Evolutionary conservation across 371 early-diverging fungal species (phyloP), one percentile per base, ranked within the genome.

Genomic region (Blakeslea trispora): DNA sequence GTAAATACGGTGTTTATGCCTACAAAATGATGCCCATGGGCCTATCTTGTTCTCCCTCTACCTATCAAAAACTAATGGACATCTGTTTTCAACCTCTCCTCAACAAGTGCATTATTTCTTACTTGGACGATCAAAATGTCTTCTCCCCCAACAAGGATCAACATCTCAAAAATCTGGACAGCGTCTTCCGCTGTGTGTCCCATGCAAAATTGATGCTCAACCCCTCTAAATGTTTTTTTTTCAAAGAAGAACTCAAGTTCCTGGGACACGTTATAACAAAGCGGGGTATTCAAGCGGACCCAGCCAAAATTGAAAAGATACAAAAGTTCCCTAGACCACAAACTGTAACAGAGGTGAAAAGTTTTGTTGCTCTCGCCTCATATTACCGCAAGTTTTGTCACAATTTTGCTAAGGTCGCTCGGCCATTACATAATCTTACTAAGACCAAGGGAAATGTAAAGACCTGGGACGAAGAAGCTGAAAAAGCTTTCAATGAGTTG

Each of bases 251-350:
- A n/a, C 21, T 50, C 0, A 37, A 40, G 6, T 50, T 50, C n/a
- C 40, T 50, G 10, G 51, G 51, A 21, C 40, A 50, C 8, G 40
- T 50, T 7, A 19, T 50, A 11, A 40, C 51, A 13, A 37, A 50
- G 3, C 6, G 35, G 4, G 50, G 39, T 5, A 11, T 50, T 18
- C 18, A 19, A 15, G 24, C 50, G 0, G 50, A 50, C 5, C 50
- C 50, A 17, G 39, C 15, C 3, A 50, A 50, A 17, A 23, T 50
- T 2, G 31, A 50, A 17, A 50, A 50, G 50, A 50, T 50, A 5
- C 15, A n/a, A 17, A 13, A 50, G 7, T 50, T 31, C 14, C 50
- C 50, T 18, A 3, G 3, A n/a, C 50, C 50, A n/a, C 32, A 15
- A 2, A 50, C 50, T 13, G 21, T 19, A 11, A 37, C 34, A 3